Conservation (phyloP, 2,329 filamentous ascomycete species). For the Colletotrichum cuscutae region DNA sequence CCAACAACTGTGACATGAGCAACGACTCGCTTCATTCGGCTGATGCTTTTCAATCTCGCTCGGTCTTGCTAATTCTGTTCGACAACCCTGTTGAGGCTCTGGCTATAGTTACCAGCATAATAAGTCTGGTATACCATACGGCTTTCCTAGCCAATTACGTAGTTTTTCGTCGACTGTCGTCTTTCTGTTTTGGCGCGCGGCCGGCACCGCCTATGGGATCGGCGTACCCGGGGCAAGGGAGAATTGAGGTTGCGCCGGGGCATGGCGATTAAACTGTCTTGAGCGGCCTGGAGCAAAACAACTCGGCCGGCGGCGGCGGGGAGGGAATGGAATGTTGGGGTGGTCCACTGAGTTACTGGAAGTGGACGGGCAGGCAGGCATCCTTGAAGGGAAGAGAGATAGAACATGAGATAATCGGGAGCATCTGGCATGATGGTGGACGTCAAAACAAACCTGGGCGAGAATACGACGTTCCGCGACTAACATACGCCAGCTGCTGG, state of each 20-base stretch:
- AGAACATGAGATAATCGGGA: constrained; percentile 4
- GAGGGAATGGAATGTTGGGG: too few relatives aligned
- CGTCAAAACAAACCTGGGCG: background rate
- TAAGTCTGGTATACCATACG: background rate
- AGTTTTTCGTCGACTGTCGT: too few relatives aligned
- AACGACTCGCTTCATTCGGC: constrained; percentile 9
- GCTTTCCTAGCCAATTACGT: background rate
- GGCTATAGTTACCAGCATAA: background rate
- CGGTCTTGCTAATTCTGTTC: constrained; percentile 7
- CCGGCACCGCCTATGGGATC: constrained; percentile 16
- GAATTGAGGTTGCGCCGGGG: constrained; percentile 4
- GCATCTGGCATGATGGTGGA: constrained; percentile 22
- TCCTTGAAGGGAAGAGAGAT: background rate
- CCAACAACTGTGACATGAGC: background rate
- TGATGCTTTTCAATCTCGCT: background rate
- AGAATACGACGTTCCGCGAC: background rate
- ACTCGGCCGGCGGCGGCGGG: background rate
- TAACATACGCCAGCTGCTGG: background rate
- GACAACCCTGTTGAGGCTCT: background rate
- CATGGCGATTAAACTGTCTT: constrained; percentile 33
- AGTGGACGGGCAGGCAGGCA: too few relatives aligned
- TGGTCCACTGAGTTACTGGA: too few relatives aligned
- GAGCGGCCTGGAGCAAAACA: constrained; percentile 25
- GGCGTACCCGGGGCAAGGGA: constrained; percentile 14
- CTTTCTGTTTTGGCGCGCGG: background rate